Evolutionary conservation across 2,329 filamentous ascomycete species (phyloP).

Genomic region (Apiospora aurea): DNA sequence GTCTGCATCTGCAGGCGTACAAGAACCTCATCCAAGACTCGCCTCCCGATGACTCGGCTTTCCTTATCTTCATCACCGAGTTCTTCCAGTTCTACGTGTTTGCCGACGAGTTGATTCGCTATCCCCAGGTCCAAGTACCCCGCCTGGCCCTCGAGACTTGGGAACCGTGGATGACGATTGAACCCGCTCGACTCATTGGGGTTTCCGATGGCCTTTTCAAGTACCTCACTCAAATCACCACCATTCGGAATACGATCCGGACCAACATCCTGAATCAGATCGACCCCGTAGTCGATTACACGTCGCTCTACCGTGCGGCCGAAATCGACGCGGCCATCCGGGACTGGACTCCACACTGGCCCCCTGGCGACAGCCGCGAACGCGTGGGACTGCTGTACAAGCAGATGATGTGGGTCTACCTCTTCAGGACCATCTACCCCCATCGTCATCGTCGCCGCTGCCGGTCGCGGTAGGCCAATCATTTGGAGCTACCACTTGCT

Average conservation of each 20-base stretch:
- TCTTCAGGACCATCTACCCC: constrained; percentile 69
- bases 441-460: constrained; percentile 40
- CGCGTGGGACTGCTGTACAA: constrained; percentile 66
- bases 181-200: constrained; percentile 71
- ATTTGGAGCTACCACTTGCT: constrained; percentile 21
- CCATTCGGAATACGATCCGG: constrained; percentile 77
- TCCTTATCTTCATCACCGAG: constrained; percentile 70
- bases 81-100: constrained; percentile 87
- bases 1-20: constrained; percentile 80
- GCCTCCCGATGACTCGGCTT: constrained; percentile 69
- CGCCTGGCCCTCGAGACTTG: constrained; percentile 53
- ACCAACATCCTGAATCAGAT: constrained; percentile 66
- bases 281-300: constrained; percentile 76
- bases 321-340: constrained; percentile 78
- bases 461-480: constrained; percentile 29
- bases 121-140: constrained; percentile 47
- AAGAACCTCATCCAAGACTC: constrained; percentile 71
- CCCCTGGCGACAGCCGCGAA: constrained; percentile 62
- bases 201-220: constrained; percentile 83
- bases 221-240: constrained; percentile 80
- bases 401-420: constrained; percentile 71
- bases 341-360: constrained; percentile 74
- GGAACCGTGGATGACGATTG: constrained; percentile 49
- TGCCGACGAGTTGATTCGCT: constrained; percentile 67
- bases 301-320: constrained; percentile 73